These are phyloP conservation scores for Adiantum capillusveneris DNA, from an alignment of 75 land plant genomes.

Conservation along the genomic window DNA sequence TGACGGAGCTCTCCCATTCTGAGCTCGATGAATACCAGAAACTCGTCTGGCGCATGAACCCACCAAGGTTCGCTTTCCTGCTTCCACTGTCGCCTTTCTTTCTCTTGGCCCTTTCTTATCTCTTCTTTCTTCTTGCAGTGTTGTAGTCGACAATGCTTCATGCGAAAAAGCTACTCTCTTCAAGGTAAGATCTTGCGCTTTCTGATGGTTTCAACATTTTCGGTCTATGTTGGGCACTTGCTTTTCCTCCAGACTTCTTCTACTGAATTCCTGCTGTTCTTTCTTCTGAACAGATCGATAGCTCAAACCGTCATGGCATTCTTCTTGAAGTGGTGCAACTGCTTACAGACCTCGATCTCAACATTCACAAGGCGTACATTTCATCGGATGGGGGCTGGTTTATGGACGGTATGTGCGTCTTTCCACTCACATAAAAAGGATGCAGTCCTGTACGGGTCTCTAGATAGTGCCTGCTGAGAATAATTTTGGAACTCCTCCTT, in stretches of 20 bases:
- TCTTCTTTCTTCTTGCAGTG: conserved; percentile 35
- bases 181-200: conserved; percentile 32
- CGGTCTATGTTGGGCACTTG: background rate
- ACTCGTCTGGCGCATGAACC: conserved; percentile 60
- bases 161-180: conserved; percentile 49
- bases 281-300: conserved; percentile 7
- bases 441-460: too few relatives aligned
- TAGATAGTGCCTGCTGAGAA: too few relatives aligned
- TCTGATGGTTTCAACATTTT: background rate
- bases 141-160: conserved; percentile 47
- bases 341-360: conserved; percentile 19
- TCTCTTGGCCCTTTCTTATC: background rate
- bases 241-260: background rate
- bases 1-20: background rate
- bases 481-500: too few relatives aligned
- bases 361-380: conserved; percentile 16
- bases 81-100: background rate
- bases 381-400: conserved; percentile 16
- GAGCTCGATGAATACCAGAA: conserved; percentile 58
- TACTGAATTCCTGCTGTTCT: background rate
- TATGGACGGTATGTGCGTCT: conserved; percentile 21
- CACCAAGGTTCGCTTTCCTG: conserved; percentile 47
- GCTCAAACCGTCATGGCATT: conserved; percentile 14
- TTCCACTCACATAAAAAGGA: background rate
- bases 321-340: conserved; percentile 21